phyloP scores from a whole-genome alignment of 805 yeast genomes.

The Metschnikowia santaceciliae region DNA sequence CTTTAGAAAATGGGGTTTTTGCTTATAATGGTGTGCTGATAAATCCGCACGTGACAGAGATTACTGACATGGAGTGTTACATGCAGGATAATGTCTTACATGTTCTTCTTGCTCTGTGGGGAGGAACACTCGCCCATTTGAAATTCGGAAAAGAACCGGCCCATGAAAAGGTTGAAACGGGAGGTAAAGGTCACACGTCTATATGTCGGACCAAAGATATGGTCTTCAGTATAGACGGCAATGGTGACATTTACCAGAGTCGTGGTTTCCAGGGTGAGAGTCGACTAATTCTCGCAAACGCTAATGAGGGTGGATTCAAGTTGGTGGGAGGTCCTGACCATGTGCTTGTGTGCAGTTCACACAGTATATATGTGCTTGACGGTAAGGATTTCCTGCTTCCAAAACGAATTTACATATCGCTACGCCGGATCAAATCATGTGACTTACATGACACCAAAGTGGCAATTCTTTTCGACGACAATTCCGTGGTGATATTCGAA shows the following conservation, averaged over 20 bases:
- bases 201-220: not conserved
- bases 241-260: not conserved
- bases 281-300: not conserved
- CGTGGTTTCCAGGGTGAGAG: constrained; percentile 2
- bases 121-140: constrained; percentile 6
- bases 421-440: not conserved
- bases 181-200: not conserved
- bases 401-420: not conserved
- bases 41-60: not conserved
- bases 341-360: not conserved
- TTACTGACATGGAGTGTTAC: constrained; percentile 5
- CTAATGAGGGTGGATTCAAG: not conserved
- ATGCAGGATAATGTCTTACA: not conserved
- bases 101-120: constrained; percentile 11
- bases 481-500: constrained; percentile 1
- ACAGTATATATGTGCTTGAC: not conserved
- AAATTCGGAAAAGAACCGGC: not conserved
- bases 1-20: not conserved
- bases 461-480: constrained; percentile 7
- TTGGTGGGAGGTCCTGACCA: not conserved
- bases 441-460: not conserved
- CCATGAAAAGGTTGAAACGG: not conserved
- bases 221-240: not conserved
- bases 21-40: not conserved
- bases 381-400: not conserved